Conservation (phyloP, 371 early-diverging fungal genomes). For the Fennellomyces sp. region DNA sequence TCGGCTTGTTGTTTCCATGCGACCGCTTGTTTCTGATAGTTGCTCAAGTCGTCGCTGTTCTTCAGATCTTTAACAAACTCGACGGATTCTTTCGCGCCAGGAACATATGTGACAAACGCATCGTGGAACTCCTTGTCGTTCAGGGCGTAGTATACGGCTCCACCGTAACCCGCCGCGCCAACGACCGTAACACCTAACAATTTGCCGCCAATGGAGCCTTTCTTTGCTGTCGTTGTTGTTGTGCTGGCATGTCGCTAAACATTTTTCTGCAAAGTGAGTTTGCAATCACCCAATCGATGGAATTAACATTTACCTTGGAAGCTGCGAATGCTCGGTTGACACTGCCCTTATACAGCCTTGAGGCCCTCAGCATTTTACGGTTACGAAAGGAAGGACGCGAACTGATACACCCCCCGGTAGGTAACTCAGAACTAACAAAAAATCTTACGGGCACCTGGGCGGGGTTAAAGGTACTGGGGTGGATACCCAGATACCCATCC, state of each 20-base stretch:
- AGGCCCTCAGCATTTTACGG: constrained; percentile 2
- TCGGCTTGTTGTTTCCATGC: constrained; percentile 20
- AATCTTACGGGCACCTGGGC: no score
- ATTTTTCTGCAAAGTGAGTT: not conserved
- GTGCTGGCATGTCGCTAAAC: constrained; percentile 6
- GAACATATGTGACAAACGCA: constrained; percentile 25
- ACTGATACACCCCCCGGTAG: not conserved
- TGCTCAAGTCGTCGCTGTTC: constrained; percentile 20
- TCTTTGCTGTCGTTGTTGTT: not conserved
- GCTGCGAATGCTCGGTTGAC: constrained; percentile 6
- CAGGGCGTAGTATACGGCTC: constrained; percentile 28
- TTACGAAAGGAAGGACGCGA: not conserved
- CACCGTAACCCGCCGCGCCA: constrained; percentile 22
- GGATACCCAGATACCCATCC: no score
- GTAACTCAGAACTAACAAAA: no score
- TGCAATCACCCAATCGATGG: no score
- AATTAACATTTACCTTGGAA: not conserved
- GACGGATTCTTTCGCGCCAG: constrained; percentile 22
- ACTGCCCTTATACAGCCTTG: constrained; percentile 1
- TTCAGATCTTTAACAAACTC: constrained; percentile 27
- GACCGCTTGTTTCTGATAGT: constrained; percentile 16
- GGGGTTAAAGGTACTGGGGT: no score
- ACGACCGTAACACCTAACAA: constrained; percentile 19
- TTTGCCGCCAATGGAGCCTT: constrained; percentile 12
- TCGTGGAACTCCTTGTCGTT: constrained; percentile 28